Evolutionary conservation across 208 protist species (phyloP), one percentile per base, ranked within the genome.

Genomic region (Novymonas esmeraldas): DNA sequence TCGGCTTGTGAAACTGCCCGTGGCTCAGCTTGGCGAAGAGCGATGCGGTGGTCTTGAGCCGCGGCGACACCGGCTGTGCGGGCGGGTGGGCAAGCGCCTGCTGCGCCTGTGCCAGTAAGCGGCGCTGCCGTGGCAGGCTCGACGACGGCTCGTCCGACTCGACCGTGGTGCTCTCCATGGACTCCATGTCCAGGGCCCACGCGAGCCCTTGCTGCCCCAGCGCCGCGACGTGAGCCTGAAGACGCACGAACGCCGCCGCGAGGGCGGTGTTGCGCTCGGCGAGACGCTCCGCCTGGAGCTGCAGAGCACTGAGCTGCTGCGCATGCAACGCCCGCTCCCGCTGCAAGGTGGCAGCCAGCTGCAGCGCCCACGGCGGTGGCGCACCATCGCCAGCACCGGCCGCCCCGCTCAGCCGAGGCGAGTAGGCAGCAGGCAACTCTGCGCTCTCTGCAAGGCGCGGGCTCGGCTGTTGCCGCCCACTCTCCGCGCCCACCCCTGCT

Each of bases 251-350:
- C n/a, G 81, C 69, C 39, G 77, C 65, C 20, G 81, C 67, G 9
- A 82, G 69, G n/a, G 82, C 75, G n/a, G 66, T 66, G 59, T 68
- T 70, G 49, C 71, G 77, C 68, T 91, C 49, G 70, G 66, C 60
- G 60, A 81, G 38, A 60, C 81, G 77, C 82, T 85, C 79, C 68
- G 89, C 82, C 71, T 93, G 82, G 11, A 79, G 65, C 72, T 95
- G 82, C 52, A 95, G 57, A 54, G 75, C 85, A 49, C 84, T 73
- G 31, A 92, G 20, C 72, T 95, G 89, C 36, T 79, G 82, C 58
- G 86, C 58, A 57, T 85, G 79, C 42, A 76, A 60, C 18, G 79
- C 51, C 3, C 84, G 76, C 63, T 93, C 86, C 33, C 62, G 72
- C 57, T 84, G 77, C 22, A 73, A 55, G 33, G 73, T 80, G 13